A percentile compares a stretch with the other conserved stretches of the same genome.
Conservation (phyloP, 805 yeast genomes). For the Wickerhamiella kurtzmanii region DNA sequence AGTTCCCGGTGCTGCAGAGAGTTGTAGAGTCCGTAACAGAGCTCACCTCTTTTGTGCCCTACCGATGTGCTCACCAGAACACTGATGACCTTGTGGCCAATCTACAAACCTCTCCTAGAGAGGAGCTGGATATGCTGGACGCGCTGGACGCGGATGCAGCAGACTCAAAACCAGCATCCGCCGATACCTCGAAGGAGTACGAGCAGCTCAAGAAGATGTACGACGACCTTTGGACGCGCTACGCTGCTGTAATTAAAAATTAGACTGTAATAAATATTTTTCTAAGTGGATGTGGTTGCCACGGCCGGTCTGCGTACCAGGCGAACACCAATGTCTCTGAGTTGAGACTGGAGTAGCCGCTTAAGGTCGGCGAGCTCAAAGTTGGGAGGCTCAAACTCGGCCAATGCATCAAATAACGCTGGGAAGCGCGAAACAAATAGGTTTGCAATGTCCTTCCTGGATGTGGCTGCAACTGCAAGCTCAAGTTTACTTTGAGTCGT, state of each 20-base stretch:
- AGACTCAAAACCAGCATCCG: conserved; percentile 4
- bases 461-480: conserved; percentile 15
- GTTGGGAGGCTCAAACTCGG: neutral
- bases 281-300: neutral
- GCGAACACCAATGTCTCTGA: neutral
- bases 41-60: conserved; percentile 7
- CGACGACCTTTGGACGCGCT: conserved; percentile 20
- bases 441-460: conserved; percentile 10
- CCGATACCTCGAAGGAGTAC: conserved; percentile 10
- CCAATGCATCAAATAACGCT: conserved; percentile 4
- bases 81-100: too few species aligned
- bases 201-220: conserved; percentile 19
- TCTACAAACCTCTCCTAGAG: neutral
- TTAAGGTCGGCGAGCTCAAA: neutral
- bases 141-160: neutral
- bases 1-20: conserved; percentile 21
- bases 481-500: conserved; percentile 9
- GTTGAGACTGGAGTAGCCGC: neutral
- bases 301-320: neutral
- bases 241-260: neutral
- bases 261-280: neutral
- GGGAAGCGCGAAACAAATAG: conserved; percentile 9
- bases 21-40: conserved; percentile 9
- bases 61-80: neutral
- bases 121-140: neutral